These are phyloP conservation scores for Yamadazyma triangularis DNA, from an alignment of 1,139 yeast genomes.

Conservation along the genomic window DNA sequence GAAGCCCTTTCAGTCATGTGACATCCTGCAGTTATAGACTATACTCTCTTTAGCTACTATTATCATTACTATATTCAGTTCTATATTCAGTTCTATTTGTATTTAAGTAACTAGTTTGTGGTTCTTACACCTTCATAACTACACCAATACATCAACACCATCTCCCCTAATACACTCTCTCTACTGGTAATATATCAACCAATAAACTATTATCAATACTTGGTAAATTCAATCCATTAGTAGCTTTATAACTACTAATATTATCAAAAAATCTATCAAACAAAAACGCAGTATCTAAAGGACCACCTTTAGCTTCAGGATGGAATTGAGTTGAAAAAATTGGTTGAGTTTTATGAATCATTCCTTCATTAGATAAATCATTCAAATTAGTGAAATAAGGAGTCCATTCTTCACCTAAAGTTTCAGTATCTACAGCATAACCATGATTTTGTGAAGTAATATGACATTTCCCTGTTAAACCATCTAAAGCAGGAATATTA, in stretches of 20 bases:
- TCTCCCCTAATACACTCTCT: conserved; percentile 55
- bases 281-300: conserved; percentile 83
- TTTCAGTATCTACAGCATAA: conserved; percentile 84
- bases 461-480: conserved; percentile 87
- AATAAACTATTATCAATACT: conserved; percentile 52
- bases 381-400: conserved; percentile 84
- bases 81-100: no score
- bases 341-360: conserved; percentile 82
- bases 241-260: conserved; percentile 53
- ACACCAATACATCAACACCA: no score
- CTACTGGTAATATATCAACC: conserved; percentile 79
- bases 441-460: conserved; percentile 99
- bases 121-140: no score
- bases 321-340: conserved; percentile 96
- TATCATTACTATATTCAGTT: no score
- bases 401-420: conserved; percentile 78
- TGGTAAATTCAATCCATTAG: conserved; percentile 41
- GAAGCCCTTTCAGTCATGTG: conserved; percentile 5
- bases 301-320: conserved; percentile 99
- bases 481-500: conserved; percentile 91
- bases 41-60: no score
- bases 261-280: conserved; percentile 84
- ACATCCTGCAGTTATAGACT: neutral
- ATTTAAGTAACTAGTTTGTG: no score
- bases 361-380: conserved; percentile 95